Conservation (phyloP, 495 filamentous ascomycete species). For the Astrocystis sublimbata region DNA sequence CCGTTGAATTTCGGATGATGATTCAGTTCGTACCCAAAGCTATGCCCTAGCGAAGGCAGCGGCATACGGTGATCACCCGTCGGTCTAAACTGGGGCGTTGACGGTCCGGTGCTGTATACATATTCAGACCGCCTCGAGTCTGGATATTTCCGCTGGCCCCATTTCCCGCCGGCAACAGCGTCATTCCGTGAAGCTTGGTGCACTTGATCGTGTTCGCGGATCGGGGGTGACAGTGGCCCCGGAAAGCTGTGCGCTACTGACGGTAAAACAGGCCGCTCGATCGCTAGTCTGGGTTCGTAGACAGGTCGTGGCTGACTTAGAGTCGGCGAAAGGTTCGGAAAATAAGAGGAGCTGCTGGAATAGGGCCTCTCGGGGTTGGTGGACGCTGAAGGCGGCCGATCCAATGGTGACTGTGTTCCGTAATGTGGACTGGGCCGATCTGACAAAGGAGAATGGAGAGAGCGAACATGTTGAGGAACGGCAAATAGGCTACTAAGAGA, state of each 20-base stretch:
- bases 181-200: slow-evolving; percentile 25
- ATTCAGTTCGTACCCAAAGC: slow-evolving; percentile 24
- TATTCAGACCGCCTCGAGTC: slow-evolving; percentile 38
- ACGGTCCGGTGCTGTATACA: slow-evolving; percentile 30
- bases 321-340: slow-evolving; percentile 38
- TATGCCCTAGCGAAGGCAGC: slow-evolving; percentile 29
- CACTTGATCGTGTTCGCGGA: slow-evolving; percentile 36
- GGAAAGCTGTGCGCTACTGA: slow-evolving; percentile 44
- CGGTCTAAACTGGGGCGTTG: slow-evolving; percentile 28
- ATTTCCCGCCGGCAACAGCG: slow-evolving; percentile 22
- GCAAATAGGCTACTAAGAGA: slow-evolving; percentile 57
- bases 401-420: slow-evolving; percentile 46
- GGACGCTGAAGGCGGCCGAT: slow-evolving; percentile 38
- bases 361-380: slow-evolving; percentile 30
- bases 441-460: slow-evolving; percentile 45
- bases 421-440: slow-evolving; percentile 41
- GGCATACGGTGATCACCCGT: slow-evolving; percentile 25
- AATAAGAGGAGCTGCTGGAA: slow-evolving; percentile 49
- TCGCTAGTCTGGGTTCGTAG: slow-evolving; percentile 39
- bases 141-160: slow-evolving; percentile 23
- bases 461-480: slow-evolving; percentile 39
- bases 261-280: slow-evolving; percentile 41
- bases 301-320: slow-evolving; percentile 43
- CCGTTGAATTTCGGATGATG: slow-evolving; percentile 26
- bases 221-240: slow-evolving; percentile 41